phyloP scores from a whole-genome alignment of 1,284 basidiomycete genomes.

The Melampsora americana region DNA sequence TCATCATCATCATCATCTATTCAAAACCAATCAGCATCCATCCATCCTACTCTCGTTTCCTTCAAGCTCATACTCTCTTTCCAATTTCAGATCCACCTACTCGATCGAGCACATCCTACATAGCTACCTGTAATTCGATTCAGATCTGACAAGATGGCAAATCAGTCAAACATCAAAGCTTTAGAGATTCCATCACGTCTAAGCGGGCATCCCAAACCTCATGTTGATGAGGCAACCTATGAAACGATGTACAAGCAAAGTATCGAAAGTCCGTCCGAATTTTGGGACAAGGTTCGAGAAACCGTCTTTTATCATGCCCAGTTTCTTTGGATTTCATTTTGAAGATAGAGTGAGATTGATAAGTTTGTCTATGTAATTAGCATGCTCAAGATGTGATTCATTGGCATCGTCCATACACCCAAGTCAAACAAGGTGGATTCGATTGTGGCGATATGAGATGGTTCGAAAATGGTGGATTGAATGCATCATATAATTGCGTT shows the following conservation, averaged over 20 bases:
- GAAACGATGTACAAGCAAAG: slow-evolving; percentile 48
- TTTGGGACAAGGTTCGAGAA: slow-evolving; percentile 74
- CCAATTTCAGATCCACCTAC: too few relatives aligned
- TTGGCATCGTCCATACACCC: slow-evolving; percentile 90
- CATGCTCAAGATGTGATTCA: slow-evolving; percentile 77
- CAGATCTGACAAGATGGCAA: slow-evolving; percentile 2
- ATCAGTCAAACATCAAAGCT: background rate
- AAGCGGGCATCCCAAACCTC: background rate
- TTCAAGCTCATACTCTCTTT: too few relatives aligned
- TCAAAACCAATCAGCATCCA: too few relatives aligned
- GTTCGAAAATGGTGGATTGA: slow-evolving; percentile 64
- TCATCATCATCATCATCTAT: too few relatives aligned
- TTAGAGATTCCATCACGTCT: background rate
- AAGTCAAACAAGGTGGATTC: slow-evolving; percentile 79
- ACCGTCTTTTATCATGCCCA: background rate
- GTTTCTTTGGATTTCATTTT: background rate
- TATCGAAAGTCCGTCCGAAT: slow-evolving; percentile 67
- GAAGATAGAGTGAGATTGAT: background rate
- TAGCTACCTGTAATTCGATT: background rate
- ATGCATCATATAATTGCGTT: slow-evolving; percentile 92
- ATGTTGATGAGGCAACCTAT: slow-evolving; percentile 44
- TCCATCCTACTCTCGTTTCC: too few relatives aligned
- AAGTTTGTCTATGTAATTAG: slow-evolving; percentile 7
- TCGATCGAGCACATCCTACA: background rate
- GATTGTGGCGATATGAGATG: slow-evolving; percentile 83